Base-by-base conservation (phyloP, 2,329 filamentous ascomycete species). In the Chaetomiaceae sp. region DNA sequence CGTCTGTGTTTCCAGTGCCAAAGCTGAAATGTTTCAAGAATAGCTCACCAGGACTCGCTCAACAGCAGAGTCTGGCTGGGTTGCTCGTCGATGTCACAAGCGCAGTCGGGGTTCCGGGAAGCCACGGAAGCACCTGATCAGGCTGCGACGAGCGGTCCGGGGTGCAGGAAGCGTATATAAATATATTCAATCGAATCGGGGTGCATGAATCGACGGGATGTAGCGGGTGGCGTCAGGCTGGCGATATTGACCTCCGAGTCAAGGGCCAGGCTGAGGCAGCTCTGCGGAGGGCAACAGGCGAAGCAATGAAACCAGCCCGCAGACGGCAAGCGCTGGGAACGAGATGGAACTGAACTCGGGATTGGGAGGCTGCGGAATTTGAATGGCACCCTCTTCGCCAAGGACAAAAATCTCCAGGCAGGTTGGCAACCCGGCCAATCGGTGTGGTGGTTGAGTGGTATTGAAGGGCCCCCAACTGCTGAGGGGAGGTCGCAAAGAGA, bases 141-240 rank as follows among this genome's bases (percentile, higher is more conserved):
- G 38, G 31, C 11, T 6, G 33, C 31, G 39, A 34, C 19, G 23
- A 17, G 14, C n/a, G 40, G n/a, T 34, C 12, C 23, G 51, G 34
- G 48, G 56, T 47, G 54, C 49, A 38, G 42, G 51, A 40, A 43
- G 15, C 25, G 40, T 34, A 39, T 46, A 33, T 46, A 7, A 42
- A 51, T 56, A 59, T 58, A 58, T 56, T 56, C 54, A 43, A 42
- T 54, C 17, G 31, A 47, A 19, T 39, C 25, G 51, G 50, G 53
- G 43, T 51, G 50, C 53, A 60, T 56, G n/a, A 38, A 53, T n/a
- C 17, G 31, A 22, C 51, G 47, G 55, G 39, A 36, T 33, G 53
- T 52, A 60, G 53, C 55, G 53, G 53, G 40, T 19, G 47, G 19
- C 25, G 25, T 19, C 20, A 46, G 45, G 14, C 39, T 43, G 40